Percentiles rank a stretch among this genome's conserved stretches.
Conservation (phyloP, 2,329 filamentous ascomycete genomes). For the Stemphylium beticola region DNA sequence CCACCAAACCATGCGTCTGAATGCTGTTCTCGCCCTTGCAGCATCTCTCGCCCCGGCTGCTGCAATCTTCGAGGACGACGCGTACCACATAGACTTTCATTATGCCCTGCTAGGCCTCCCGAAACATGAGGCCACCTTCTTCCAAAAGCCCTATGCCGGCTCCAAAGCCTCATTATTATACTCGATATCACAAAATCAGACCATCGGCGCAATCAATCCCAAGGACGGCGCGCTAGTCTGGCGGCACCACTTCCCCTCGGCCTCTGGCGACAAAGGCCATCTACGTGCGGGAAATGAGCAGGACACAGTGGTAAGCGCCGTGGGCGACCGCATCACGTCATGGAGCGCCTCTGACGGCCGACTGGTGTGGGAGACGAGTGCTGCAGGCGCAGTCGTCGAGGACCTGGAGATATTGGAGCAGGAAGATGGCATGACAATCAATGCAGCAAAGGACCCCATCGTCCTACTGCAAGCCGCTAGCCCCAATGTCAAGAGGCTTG, state of each 20-base stretch:
- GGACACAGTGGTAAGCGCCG: slow-evolving; percentile 75
- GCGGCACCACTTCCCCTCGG: slow-evolving; percentile 74
- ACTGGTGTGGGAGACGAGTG: slow-evolving; percentile 73
- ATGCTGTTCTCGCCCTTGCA: slow-evolving; percentile 45
- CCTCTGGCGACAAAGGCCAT: slow-evolving; percentile 46
- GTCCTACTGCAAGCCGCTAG: slow-evolving; percentile 66
- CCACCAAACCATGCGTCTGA: slow-evolving; percentile 45
- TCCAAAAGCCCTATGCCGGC: slow-evolving; percentile 81
- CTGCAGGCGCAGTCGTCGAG: slow-evolving; percentile 62
- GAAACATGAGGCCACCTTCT: slow-evolving; percentile 85
- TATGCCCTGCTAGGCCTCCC: slow-evolving; percentile 86
- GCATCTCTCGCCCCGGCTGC: slow-evolving; percentile 58
- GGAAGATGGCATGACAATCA: slow-evolving; percentile 60
- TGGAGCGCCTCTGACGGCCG: slow-evolving; percentile 87
- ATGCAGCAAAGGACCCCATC: slow-evolving; percentile 69
- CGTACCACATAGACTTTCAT: slow-evolving; percentile 91
- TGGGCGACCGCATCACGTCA: slow-evolving; percentile 72
- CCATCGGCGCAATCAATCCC: slow-evolving; percentile 88
- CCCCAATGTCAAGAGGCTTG: slow-evolving; percentile 71
- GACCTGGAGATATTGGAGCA: slow-evolving; percentile 81
- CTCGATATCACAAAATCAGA: slow-evolving; percentile 81
- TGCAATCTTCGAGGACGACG: slow-evolving; percentile 88
- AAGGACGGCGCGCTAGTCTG: slow-evolving; percentile 83
- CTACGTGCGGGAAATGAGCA: slow-evolving; percentile 80
- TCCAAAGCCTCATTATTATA: slow-evolving; percentile 91